Base-by-base conservation (phyloP, 2,329 filamentous ascomycete species). In the Aspergillus spinulosporus region DNA sequence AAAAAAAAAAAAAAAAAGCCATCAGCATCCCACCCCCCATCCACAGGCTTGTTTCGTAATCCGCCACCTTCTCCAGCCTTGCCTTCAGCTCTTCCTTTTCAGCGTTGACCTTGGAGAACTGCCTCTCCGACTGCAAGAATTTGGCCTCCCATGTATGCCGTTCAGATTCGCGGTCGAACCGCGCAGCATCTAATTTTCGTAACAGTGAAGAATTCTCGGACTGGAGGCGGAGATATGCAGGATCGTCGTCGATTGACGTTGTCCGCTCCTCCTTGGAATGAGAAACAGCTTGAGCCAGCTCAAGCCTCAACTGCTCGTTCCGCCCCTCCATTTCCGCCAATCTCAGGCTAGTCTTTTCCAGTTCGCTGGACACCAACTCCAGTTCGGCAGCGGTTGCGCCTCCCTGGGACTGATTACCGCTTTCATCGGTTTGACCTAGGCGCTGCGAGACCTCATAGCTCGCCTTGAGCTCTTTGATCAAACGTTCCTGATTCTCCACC, bases 371-470 rank as follows among this genome's bases (percentile, higher is more conserved):
- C 55, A 96, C 88, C 79, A 99, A 93, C 65, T 97, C 94, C 58
- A 99, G 81, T 74, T 99, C 94, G 9, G 93, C 94, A 66, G 86
- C 90, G 3, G 89, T 89, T 50, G 94, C 89, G 56, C 87, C 84
- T 32, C 82, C 84, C 28, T 82, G 81, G 29, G 80, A 80, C 15
- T 83, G 82, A 15, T 88, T 85, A 15, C 87, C 85, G 7, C 77
- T 77, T 51, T 84, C 83, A 34, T 88, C 88, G 11, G 86, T 85
- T 63, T 87, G 88, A 49, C 88, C 92, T 49, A 99, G 80, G 49
- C 94, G 84, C 72, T 97, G 92, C 45, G 90, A 94, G 53, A 99
- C 94, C 74, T 99, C 94, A 70, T 97, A 97, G 76, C 87, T 97
- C 28, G 94, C 94, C 76, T 97, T 97, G 70, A 97, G 86, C 73